Base-by-base conservation (phyloP, 305 asterid species). In the Fraxinus ornus region DNA sequence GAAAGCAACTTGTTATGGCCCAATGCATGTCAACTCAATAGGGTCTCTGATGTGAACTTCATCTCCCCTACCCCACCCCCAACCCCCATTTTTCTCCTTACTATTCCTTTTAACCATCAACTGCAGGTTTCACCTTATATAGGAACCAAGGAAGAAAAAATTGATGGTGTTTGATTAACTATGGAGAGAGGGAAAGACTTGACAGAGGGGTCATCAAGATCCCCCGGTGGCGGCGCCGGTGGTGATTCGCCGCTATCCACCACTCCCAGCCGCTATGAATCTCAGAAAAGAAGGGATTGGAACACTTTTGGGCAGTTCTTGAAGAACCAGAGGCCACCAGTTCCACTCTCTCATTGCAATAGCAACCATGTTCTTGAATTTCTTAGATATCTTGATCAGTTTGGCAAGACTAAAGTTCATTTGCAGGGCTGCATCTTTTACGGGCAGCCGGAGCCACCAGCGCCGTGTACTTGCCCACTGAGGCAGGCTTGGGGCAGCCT, bases 361-460 rank as follows among this genome's bases (percentile, higher is more conserved):
- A 90, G 92, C 91, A 87, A 49, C 86, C 94, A 92, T 81, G 94
- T 92, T 44, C 90, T 92, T 22, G 97, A 92, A 0, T 92, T 91
- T 22, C 83, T 92, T 2, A 83, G 93, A 21, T 92, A 89, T 62
- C 78, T 92, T 22, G 95, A 92, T 57, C 94, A 92, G 81, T 92
- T 92, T 9, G 95, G 95, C 7, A 92, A 92, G 85, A 92, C 97
- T 5, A 92, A 92, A 73, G 97, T 92, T 78, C 97, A 91, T 72
- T 71, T 87, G 57, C 91, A 92, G 76, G 93, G 97, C 5, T 92
- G 97, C 88, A 86, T 89, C 85, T 92, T 92, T 76, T 92, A 86
- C 70, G 97, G 97, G 74, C 94, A 92, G 85, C 97, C 97, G 4
- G 97, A 92, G 85, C 94, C 94, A 37, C 97, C 97, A 12, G 90